Percentiles rank a stretch among this genome's conserved stretches.
Evolutionary conservation across 2,329 filamentous ascomycete species (phyloP).

Genomic region (Pseudovirgaria hyperparasitica): DNA sequence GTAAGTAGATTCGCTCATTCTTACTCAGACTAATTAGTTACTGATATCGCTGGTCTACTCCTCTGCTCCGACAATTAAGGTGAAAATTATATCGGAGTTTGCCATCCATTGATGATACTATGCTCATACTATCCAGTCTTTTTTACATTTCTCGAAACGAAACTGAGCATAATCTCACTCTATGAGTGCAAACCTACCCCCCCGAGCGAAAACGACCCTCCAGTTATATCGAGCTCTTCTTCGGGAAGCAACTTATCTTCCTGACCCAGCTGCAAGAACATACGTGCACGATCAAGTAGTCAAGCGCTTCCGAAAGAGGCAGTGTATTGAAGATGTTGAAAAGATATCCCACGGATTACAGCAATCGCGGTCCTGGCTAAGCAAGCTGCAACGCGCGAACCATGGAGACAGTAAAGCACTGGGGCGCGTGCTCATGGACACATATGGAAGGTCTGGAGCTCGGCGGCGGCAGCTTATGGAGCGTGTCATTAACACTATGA

Average conservation of each 20-base stretch:
- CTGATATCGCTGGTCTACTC: too few relatives aligned
- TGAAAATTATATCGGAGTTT: too few relatives aligned
- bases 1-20: too few relatives aligned
- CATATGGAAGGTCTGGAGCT: constrained; percentile 45
- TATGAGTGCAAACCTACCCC: constrained; percentile 7
- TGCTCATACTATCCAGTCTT: too few relatives aligned
- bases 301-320: constrained; percentile 34
- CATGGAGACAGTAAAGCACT: constrained; percentile 39
- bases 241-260: constrained; percentile 47
- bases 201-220: constrained; percentile 9
- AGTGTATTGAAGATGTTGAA: constrained; percentile 15
- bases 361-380: too few relatives aligned
- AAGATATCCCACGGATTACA: too few relatives aligned
- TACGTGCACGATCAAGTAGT: constrained; percentile 38
- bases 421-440: constrained; percentile 37
- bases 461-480: constrained; percentile 36
- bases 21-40: too few relatives aligned
- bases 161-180: too few relatives aligned
- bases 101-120: too few relatives aligned
- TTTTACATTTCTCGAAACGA: too few relatives aligned
- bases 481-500: too few relatives aligned
- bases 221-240: constrained; percentile 39
- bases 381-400: constrained; percentile 43
- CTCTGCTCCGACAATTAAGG: too few relatives aligned
- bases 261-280: constrained; percentile 39